phyloP scores from a whole-genome alignment of 1,284 basidiomycete species.

The Kwoniella shivajii region DNA sequence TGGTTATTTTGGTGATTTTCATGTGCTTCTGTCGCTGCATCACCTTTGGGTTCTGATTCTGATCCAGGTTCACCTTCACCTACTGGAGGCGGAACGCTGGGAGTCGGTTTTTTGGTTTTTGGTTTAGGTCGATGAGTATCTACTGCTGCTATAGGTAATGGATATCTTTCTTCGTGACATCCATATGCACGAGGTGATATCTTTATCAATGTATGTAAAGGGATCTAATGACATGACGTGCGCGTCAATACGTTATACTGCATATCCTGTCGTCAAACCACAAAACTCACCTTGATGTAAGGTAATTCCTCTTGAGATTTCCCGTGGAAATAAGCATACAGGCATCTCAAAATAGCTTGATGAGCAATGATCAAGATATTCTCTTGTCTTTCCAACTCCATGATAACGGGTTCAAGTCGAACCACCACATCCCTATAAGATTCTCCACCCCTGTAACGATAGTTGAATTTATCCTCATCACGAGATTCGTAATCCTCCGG shows the following conservation, averaged over 20 bases:
- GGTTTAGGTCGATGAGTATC: conserved; percentile 94
- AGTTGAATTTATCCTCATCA: conserved; percentile 99
- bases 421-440: conserved; percentile 96
- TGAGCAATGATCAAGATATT: conserved; percentile 97
- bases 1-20: background rate
- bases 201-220: conserved; percentile 96
- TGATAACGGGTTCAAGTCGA: conserved; percentile 94
- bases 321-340: conserved; percentile 96
- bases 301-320: conserved; percentile 90
- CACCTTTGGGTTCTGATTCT: background rate
- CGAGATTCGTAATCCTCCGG: conserved; percentile 99
- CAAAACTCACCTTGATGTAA: conserved; percentile 73
- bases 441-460: conserved; percentile 92
- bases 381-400: conserved; percentile 97
- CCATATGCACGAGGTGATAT: conserved; percentile 98
- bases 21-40: background rate
- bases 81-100: background rate
- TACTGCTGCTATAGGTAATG: conserved; percentile 84
- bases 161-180: conserved; percentile 91
- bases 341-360: conserved; percentile 84
- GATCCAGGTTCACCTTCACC: background rate
- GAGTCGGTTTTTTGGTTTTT: conserved; percentile 22
- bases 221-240: conserved; percentile 59
- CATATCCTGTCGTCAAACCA: background rate
- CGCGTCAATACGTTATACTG: background rate